A percentile compares a stretch with the other conserved stretches of the same genome.
Conservation (phyloP, 208 protist species). For the Acanthamoeba sp. region DNA sequence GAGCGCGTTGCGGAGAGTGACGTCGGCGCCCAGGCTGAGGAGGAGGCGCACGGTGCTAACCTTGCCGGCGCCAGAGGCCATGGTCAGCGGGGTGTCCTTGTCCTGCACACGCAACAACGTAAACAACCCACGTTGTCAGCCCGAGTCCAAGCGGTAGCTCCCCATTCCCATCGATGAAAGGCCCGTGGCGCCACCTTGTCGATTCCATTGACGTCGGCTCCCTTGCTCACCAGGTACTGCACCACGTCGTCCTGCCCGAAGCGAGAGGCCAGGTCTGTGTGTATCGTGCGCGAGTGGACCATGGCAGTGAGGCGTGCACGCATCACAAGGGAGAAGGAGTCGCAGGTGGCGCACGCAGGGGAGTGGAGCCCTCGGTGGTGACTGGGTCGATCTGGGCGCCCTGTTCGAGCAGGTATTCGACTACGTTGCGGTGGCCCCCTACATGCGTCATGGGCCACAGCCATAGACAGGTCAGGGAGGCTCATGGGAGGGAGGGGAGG, state of each 20-base stretch:
- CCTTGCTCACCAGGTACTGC: constrained; percentile 10
- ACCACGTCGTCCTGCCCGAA: constrained; percentile 36
- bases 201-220: background rate
- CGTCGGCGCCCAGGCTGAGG: constrained; percentile 5
- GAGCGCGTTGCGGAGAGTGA: background rate
- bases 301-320: background rate
- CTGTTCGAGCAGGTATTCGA: background rate
- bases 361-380: background rate
- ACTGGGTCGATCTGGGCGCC: constrained; percentile 25
- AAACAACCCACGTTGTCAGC: background rate
- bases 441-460: no score
- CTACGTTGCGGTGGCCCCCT: constrained; percentile 14
- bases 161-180: background rate
- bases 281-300: background rate
- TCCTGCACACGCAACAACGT: background rate
- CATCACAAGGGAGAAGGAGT: no score
- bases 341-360: background rate
- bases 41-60: constrained; percentile 31
- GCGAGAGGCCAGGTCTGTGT: background rate
- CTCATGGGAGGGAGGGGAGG: no score
- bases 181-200: background rate
- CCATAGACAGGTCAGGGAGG: no score
- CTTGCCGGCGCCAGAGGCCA: constrained; percentile 8
- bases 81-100: constrained; percentile 19
- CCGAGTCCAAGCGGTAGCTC: background rate